Percentiles rank a stretch among this genome's conserved stretches.
These are phyloP conservation scores for Cyberlindnera xishuangbannaensis DNA, from an alignment of 805 yeast species.

Conservation along the genomic window DNA sequence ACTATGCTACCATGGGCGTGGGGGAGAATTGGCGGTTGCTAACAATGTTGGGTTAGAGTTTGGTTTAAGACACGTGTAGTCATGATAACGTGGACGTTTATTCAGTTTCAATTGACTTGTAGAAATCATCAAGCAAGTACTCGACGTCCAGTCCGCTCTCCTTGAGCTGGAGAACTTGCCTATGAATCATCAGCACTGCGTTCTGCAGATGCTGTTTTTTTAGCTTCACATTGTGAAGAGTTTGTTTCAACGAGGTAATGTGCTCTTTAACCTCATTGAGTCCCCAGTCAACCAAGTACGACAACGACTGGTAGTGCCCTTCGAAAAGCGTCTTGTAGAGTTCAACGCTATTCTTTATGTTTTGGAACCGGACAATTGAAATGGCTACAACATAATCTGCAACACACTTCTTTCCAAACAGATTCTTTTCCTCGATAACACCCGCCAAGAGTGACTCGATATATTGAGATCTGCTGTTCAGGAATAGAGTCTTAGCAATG, in stretches of 20 bases:
- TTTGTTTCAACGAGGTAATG: conserved; percentile 70
- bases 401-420: conserved; percentile 43
- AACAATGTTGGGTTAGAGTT: too few species aligned
- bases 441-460: conserved; percentile 43
- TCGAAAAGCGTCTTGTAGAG: conserved; percentile 50
- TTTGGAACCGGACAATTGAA: conserved; percentile 57
- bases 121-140: conserved; percentile 23
- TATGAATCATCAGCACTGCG: conserved; percentile 47
- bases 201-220: conserved; percentile 46
- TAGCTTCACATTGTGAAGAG: conserved; percentile 56
- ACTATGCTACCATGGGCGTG: too few species aligned
- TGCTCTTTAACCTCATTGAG: conserved; percentile 6
- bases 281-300: conserved; percentile 46
- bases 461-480: conserved; percentile 41
- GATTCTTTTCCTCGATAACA: conserved; percentile 36
- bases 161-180: conserved; percentile 59
- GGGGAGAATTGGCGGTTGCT: too few species aligned
- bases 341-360: conserved; percentile 50
- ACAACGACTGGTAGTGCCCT: conserved; percentile 36
- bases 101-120: conserved; percentile 16
- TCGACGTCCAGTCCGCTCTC: conserved; percentile 66
- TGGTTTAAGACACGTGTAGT: too few species aligned
- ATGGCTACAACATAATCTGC: conserved; percentile 52
- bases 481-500: conserved; percentile 42
- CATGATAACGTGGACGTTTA: too few species aligned